These are phyloP conservation scores for Geranium incanum DNA, from an alignment of 441 rosid genomes.

Conservation along the genomic window DNA sequence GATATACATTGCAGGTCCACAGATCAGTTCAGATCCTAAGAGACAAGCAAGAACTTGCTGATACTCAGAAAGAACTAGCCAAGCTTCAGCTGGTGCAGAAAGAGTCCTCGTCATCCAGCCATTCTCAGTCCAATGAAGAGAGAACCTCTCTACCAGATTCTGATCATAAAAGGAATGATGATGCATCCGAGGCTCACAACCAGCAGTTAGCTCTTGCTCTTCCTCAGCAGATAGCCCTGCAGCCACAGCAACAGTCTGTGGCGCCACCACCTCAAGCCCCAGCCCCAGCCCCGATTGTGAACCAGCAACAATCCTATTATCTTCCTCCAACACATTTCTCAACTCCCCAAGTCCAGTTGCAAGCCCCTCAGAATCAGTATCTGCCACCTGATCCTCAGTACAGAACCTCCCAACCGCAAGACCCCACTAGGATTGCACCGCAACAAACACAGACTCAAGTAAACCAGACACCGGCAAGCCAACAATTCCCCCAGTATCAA, in stretches of 20 bases:
- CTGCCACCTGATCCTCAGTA: conserved; percentile 19
- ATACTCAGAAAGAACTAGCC: conserved; percentile 78
- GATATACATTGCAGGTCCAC: conserved; percentile 53
- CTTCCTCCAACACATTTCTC: conserved; percentile 48
- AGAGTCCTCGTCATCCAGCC: conserved; percentile 59
- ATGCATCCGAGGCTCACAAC: conserved; percentile 51
- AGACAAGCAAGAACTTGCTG: conserved; percentile 92
- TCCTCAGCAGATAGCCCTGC: conserved; percentile 64
- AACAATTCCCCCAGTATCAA: conserved; percentile 50
- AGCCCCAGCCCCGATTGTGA: conserved; percentile 42
- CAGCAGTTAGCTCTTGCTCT: conserved; percentile 84
- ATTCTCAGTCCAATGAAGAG: conserved; percentile 65
- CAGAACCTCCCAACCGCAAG: conserved; percentile 16
- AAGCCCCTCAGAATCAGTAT: conserved; percentile 22
- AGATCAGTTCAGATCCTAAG: conserved; percentile 92
- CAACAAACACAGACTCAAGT: conserved; percentile 38
- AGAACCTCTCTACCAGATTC: conserved; percentile 46
- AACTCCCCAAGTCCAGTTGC: conserved; percentile 20
- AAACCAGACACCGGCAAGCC: conserved; percentile 39
- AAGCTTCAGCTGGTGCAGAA: conserved; percentile 80
- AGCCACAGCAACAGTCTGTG: conserved; percentile 24
- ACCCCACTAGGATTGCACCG: conserved; percentile 27
- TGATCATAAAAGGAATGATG: conserved; percentile 54
- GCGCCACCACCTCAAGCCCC: conserved; percentile 38
- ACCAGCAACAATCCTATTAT: conserved; percentile 59